A percentile compares a stretch with the other conserved stretches of the same genome.
Evolutionary conservation across 1,139 yeast species (phyloP).

Genomic region (Geotrichum restrictum): DNA sequence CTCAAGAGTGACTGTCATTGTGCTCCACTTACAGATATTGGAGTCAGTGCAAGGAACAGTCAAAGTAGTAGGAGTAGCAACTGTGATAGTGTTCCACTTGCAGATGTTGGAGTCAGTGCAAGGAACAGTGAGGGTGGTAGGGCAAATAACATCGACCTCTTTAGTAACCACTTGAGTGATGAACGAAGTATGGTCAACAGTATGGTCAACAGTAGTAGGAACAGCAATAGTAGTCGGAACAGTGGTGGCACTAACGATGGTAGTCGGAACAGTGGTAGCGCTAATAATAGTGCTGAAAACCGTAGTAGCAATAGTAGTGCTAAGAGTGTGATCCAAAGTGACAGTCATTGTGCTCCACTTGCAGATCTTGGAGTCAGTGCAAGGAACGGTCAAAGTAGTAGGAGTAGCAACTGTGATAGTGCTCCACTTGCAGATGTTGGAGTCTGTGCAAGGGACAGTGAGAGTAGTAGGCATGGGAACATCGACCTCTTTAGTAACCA

Average conservation of each 20-base stretch:
- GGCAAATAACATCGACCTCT: not conserved
- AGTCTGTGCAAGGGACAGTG: conserved; percentile 7
- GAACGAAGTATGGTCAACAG: not conserved
- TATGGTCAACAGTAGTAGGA: not conserved
- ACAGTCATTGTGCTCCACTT: not conserved
- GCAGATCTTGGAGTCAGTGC: not conserved
- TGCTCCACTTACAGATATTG: conserved; percentile 3
- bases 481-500: not conserved
- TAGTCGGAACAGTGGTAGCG: not conserved
- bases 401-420: conserved; percentile 6
- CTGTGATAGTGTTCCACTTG: conserved; percentile 6
- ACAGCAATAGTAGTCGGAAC: not conserved
- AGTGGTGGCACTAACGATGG: no score
- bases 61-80: conserved; percentile 2
- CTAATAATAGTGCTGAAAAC: not conserved
- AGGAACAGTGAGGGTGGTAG: conserved; percentile 14
- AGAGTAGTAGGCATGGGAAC: not conserved
- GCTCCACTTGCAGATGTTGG: conserved; percentile 1
- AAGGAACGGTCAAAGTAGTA: conserved; percentile 10
- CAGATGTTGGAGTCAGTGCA: conserved; percentile 11
- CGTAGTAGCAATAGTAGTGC: not conserved
- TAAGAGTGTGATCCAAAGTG: not conserved
- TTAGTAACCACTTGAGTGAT: not conserved
- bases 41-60: conserved; percentile 9
- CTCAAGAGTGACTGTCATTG: not conserved